Evolutionary conservation across 2,329 filamentous ascomycete genomes (phyloP).

Genomic region (Fusarium mexicanum): DNA sequence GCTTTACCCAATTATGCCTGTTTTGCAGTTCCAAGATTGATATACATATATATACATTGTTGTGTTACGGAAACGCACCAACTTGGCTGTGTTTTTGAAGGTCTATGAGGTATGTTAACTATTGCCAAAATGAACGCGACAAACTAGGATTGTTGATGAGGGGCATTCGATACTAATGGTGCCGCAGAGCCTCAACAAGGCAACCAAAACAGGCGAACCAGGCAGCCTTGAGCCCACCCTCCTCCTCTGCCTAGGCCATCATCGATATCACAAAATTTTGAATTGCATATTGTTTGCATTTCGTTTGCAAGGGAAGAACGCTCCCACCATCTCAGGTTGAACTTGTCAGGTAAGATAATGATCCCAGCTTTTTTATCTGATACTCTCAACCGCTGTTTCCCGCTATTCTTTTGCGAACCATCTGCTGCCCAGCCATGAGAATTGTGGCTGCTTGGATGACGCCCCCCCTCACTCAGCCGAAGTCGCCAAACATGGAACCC

Average conservation of each 20-base stretch:
- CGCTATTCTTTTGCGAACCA: neutral
- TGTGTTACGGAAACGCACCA: neutral
- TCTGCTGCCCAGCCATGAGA: neutral
- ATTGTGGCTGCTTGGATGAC: neutral
- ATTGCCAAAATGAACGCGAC: neutral
- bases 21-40: neutral
- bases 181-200: slow-evolving; percentile 10
- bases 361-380: neutral
- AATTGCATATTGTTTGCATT: neutral
- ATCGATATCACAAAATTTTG: neutral
- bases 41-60: neutral
- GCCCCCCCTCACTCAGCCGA: neutral
- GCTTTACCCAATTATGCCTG: neutral
- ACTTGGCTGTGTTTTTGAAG: neutral
- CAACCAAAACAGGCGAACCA: slow-evolving; percentile 9
- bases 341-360: neutral
- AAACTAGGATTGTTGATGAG: neutral
- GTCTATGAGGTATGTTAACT: neutral
- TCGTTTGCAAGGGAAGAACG: neutral
- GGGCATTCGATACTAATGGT: neutral
- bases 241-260: neutral
- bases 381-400: neutral
- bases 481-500: neutral
- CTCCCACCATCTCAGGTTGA: neutral
- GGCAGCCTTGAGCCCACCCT: neutral